Base-by-base conservation (phyloP, 306 rosid species). In the Acacia crassicarpa region DNA sequence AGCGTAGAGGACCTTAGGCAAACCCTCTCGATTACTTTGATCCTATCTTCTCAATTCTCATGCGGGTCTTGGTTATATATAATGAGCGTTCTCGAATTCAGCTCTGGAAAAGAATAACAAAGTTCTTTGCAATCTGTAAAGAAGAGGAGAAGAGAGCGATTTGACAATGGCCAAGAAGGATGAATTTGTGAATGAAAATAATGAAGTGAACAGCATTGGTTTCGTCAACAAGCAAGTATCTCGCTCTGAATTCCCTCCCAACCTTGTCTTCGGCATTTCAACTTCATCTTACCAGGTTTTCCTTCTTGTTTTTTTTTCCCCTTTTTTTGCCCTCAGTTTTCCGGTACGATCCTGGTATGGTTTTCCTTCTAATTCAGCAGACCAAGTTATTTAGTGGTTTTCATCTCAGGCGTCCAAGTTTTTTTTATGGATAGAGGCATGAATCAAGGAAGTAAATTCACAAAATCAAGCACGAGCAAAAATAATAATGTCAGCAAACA, bases 281-380 rank as follows among this genome's bases (percentile, higher is more conserved):
- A 94, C 98, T 67, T 94, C 98, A 38, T 91, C 97, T 5, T 91
- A 94, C 85, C 98, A 94, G 97, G 98, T 94, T 17, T 35, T 2
- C 40, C 40, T 35, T 35, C 5, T 5, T 35, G 4, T 35, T 35
- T 0, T 1, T 8, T 8, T 8, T 35, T 8, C 5, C 8, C 5
- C 5, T 35, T 35, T 8, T 35, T n/a, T n/a, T 9, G 19, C 45
- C 4, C n/a, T n/a, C n/a, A n/a, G n/a, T n/a, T n/a, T n/a, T n/a
- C n/a, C n/a, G n/a, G n/a, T n/a, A n/a, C n/a, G n/a, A n/a, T n/a
- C n/a, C n/a, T n/a, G n/a, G n/a, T n/a, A n/a, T n/a, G n/a, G n/a
- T n/a, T n/a, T n/a, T n/a, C n/a, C n/a, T n/a, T n/a, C n/a, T n/a
- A n/a, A n/a, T n/a, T 27, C 27, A 27, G 27, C 27, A 27, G 27